These are phyloP conservation scores for Naematelia aurantialba DNA, from an alignment of 768 basidiomycete genomes.

Conservation along the genomic window DNA sequence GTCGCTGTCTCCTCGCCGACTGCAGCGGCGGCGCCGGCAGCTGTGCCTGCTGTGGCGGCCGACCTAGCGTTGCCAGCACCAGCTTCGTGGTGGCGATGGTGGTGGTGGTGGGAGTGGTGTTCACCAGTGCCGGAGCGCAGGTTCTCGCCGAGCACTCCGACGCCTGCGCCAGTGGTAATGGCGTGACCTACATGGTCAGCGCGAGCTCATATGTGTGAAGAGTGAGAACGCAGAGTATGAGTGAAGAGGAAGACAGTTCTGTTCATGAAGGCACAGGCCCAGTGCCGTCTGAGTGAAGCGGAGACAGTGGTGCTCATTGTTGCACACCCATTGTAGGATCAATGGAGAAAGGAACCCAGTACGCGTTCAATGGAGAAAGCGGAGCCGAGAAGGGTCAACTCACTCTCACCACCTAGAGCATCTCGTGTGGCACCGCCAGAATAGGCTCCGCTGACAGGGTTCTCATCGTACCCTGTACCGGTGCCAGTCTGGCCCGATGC, in stretches of 20 bases:
- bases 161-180: conserved; percentile 34
- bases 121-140: not conserved
- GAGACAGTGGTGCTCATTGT: too few relatives aligned
- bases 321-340: too few relatives aligned
- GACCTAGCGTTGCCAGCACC: conserved; percentile 1
- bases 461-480: not conserved
- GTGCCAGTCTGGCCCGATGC: conserved; percentile 1
- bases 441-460: conserved; percentile 37
- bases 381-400: conserved; percentile 5
- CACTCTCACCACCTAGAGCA: conserved; percentile 40
- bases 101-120: conserved; percentile 2
- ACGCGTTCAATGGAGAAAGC: not conserved
- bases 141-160: conserved; percentile 35
- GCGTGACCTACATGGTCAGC: conserved; percentile 26
- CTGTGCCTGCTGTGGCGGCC: conserved; percentile 31
- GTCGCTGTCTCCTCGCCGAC: conserved; percentile 2
- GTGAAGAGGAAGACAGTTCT: too few relatives aligned
- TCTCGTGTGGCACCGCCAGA: conserved; percentile 30
- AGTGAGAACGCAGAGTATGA: not conserved
- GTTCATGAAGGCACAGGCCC: too few relatives aligned
- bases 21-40: conserved; percentile 24
- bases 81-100: not conserved
- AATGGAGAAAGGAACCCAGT: too few relatives aligned
- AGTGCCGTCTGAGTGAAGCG: too few relatives aligned
- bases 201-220: not conserved